Evolutionary conservation across 83 land plant genomes (phyloP).

Genomic region (Isoetes engelmannii): DNA sequence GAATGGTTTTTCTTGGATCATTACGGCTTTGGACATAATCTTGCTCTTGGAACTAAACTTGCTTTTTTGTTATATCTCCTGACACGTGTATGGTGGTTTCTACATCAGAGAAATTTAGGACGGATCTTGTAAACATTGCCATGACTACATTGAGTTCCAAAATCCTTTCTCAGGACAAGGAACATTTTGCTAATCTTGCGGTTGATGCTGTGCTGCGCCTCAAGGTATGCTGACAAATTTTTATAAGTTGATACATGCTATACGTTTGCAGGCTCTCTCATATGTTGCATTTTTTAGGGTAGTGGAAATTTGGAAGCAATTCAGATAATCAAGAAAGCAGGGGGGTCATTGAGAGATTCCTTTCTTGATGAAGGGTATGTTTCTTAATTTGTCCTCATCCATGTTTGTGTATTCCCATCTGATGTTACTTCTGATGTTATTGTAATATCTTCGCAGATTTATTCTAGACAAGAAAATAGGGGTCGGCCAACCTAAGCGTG

Average conservation of each 20-base stretch:
- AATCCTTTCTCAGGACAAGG: constrained; percentile 90
- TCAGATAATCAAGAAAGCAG: constrained; percentile 90
- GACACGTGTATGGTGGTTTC: not conserved
- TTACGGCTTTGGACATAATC: too few species aligned
- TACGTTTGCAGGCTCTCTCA: not conserved
- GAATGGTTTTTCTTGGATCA: too few species aligned
- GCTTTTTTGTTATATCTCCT: not conserved
- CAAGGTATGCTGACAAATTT: constrained; percentile 45
- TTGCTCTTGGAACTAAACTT: not conserved
- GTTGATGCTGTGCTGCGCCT: constrained; percentile 89
- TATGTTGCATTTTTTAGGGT: constrained; percentile 42
- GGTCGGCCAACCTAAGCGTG: constrained; percentile 89
- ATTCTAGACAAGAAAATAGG: constrained; percentile 97
- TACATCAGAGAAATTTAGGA: constrained; percentile 62
- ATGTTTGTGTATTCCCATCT: not conserved
- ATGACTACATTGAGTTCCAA: constrained; percentile 98
- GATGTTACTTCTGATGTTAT: not conserved
- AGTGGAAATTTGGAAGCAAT: constrained; percentile 88
- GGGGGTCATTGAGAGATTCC: constrained; percentile 88
- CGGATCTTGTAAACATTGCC: constrained; percentile 84
- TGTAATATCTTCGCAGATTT: constrained; percentile 45
- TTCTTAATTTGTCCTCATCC: not conserved
- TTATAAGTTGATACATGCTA: not conserved
- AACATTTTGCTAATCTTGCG: constrained; percentile 86
- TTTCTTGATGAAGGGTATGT: constrained; percentile 91